phyloP scores from a whole-genome alignment of 192 early-diverging fungal genomes.

The Coemansia sp. region DNA sequence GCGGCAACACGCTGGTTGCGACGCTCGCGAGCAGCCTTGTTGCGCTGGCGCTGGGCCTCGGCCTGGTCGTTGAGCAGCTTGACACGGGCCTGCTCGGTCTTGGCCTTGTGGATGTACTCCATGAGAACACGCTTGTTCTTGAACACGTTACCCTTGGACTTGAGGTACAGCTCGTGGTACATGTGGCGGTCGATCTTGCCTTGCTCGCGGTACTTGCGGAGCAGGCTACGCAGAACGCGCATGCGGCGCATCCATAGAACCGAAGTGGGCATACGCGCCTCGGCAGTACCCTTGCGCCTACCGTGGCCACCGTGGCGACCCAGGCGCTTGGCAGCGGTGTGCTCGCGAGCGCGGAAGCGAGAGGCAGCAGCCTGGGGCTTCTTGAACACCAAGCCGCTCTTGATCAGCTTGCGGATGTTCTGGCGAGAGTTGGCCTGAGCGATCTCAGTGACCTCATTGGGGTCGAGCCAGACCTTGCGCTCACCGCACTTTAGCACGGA shows the following conservation, averaged over 20 bases:
- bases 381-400: slow-evolving; percentile 96
- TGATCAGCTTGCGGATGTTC: slow-evolving; percentile 96
- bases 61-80: slow-evolving; percentile 95
- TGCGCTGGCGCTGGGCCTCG: slow-evolving; percentile 95
- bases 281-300: slow-evolving; percentile 93
- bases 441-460: slow-evolving; percentile 94
- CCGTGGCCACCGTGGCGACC: slow-evolving; percentile 96
- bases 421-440: slow-evolving; percentile 97
- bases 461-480: slow-evolving; percentile 99
- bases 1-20: slow-evolving; percentile 81
- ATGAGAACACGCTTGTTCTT: slow-evolving; percentile 99
- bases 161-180: slow-evolving; percentile 97
- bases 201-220: slow-evolving; percentile 97
- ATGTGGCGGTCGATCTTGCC: slow-evolving; percentile 98
- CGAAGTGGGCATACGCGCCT: slow-evolving; percentile 95
- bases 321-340: slow-evolving; percentile 91
- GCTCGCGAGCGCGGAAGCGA: slow-evolving; percentile 91
- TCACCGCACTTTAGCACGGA: slow-evolving; percentile 97
- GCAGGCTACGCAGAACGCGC: slow-evolving; percentile 93
- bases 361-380: slow-evolving; percentile 89
- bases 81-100: slow-evolving; percentile 95
- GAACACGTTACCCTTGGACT: slow-evolving; percentile 99
- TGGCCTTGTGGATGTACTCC: slow-evolving; percentile 99
- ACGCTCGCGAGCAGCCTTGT: slow-evolving; percentile 94
- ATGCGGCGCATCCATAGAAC: slow-evolving; percentile 99